Evolutionary conservation across 306 rosid genomes (phyloP).

Genomic region (Parietaria judaica): DNA sequence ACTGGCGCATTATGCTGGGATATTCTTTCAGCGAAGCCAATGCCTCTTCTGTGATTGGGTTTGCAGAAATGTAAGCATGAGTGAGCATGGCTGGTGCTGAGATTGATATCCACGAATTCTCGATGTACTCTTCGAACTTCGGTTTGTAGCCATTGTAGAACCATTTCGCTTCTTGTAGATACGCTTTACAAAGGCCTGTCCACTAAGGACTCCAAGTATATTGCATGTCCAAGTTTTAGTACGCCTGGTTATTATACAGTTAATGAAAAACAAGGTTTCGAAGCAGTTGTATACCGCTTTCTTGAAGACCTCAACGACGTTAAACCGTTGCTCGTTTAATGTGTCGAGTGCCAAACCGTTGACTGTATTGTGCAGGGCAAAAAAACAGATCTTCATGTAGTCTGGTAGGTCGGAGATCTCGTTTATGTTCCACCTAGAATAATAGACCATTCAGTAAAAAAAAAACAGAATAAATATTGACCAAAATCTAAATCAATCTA

Average conservation of each 20-base stretch:
- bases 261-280: too few species aligned
- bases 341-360: too few species aligned
- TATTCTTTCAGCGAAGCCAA: conserved; percentile 7
- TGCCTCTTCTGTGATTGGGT: conserved; percentile 7
- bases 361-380: background rate
- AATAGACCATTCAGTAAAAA: too few species aligned
- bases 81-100: conserved; percentile 1
- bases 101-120: conserved; percentile 25
- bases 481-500: too few species aligned
- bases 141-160: conserved; percentile 12
- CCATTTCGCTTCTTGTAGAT: conserved; percentile 24
- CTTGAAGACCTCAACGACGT: too few species aligned
- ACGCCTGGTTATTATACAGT: too few species aligned
- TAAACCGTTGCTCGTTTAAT: too few species aligned
- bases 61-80: conserved; percentile 15
- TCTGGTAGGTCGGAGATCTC: conserved; percentile 13
- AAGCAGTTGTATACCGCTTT: too few species aligned
- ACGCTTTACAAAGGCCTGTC: conserved; percentile 21
- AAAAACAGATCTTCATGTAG: conserved; percentile 16
- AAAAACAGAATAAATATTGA: too few species aligned
- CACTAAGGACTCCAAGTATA: conserved; percentile 1
- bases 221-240: too few species aligned
- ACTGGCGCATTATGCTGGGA: conserved; percentile 1
- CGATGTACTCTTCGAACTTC: conserved; percentile 17
- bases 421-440: conserved; percentile 13